Base-by-base conservation (phyloP, 2,329 filamentous ascomycete genomes). In the Claviceps quebecensis region DNA sequence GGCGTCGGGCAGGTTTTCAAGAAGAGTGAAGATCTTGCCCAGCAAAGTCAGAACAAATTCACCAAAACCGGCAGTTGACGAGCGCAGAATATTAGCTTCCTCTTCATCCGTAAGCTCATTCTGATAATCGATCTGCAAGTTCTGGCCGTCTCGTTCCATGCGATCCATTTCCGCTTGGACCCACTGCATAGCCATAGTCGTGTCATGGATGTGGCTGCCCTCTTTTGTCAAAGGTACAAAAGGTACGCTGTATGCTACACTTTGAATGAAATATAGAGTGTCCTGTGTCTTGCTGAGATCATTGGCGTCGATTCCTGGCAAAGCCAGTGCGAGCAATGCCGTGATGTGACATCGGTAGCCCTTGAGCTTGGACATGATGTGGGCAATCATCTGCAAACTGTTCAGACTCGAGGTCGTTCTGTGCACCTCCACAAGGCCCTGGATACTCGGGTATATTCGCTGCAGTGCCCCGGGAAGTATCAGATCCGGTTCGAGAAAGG, bases 271-370 rank as follows among this genome's bases (percentile, higher is more conserved):
- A 58, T 90, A 87, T 53, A 98, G 74, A 0, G 93, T 94, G 66
- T 95, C 87, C 59, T 95, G 79, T 0, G 93, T 97, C 74, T 98
- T 98, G 63, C 93, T 90, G 26, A 98, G 72, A 67, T 98, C 93
- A 63, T 98, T 98, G 56, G 94, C 90, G 68, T 98, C 94, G 53
- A 98, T 95, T 22, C 93, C 94, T 0, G 94, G 94, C 36, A 98
- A 73, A 4, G 91, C 88, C 54, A 98, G 75, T 5, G 91, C 93
- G n/a, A 98, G 72, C 38, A 98, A 72, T 0, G 91, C 91, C 1
- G 93, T 98, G 56, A 98, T 83, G 65, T 98, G 93, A 62, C 93
- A 97, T 54, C 93, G 80, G 65, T 93, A 96, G n/a, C 93, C 93
- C 67, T 95, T 97, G 41, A 89, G 87, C 63, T 86, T 84, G 14